Evolutionary conservation across 202 grass and related monocot species (phyloP), one percentile per base, ranked within the genome.

Genomic region (Zizania palustris): DNA sequence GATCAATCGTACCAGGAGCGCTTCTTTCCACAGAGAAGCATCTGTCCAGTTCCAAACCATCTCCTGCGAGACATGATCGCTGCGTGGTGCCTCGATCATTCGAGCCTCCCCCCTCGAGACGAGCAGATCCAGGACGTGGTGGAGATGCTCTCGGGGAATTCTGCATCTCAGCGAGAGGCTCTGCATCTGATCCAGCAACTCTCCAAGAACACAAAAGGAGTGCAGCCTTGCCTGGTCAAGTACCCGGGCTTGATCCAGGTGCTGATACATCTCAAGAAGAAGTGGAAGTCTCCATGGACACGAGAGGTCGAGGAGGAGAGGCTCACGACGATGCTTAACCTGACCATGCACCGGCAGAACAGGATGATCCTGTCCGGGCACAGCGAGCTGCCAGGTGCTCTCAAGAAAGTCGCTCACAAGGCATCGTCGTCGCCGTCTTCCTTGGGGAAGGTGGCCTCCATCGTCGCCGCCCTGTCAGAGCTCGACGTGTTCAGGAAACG

Each of bases 1-100:
- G 86, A 84, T 51, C 4, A 15, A 65, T 71, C 35, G 9, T 80
- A 63, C 48, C 43, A 73, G 42, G 59, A 57, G 44, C 78, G 73
- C 67, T 60, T 36, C 65, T 8, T 3, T 18, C 15, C 13, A 57
- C 18, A 28, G 6, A 65, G 57, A 12, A 81, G 75, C 6, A 12
- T 15, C 69, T 83, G 75, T 40, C 69, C 75, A 64, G 49, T 46
- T 74, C 69, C 80, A 62, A 74, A 88, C 57, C 55, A 83, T 39
- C 80, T 83, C 38, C 75, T 88, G 19, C 45, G 12, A 34, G 75
- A 88, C 59, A 83, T 83, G 85, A 83, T 87, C 79, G 9, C 63
- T 48, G 69, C 74, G 39, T 87, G 85, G 85, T 18, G 45, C 48
- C 45, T 74, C 3, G 85, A 88, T 68, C 69, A 83, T 64, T 74